Evolutionary conservation across 257 asterid species (phyloP), one percentile per base, ranked within the genome.

Genomic region (Thymus mandschuricus): DNA sequence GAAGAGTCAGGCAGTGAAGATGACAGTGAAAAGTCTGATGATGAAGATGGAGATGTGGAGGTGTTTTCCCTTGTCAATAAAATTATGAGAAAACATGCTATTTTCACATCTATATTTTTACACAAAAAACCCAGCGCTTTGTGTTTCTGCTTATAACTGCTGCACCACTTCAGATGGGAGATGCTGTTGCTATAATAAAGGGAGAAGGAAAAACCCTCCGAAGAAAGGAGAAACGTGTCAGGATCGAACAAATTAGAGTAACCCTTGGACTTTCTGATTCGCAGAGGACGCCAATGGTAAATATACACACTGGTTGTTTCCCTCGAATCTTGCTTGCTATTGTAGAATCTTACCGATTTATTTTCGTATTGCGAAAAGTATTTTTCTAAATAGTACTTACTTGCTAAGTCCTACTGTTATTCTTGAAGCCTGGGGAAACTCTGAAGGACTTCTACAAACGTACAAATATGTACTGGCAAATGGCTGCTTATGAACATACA

Each of bases 401-500:
- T 28, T 61, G 15, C 54, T 64, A n/a, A 59, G 71, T 72, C 58
- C 13, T 60, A 44, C 33, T 70, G 49, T 76, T 70, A 60, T 69
- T 56, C 63, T 31, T 68, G 63, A 49, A 94, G 99, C 96, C 97
- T 27, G 99, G 98, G 54, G 99, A 95, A 75, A 78, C 98, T 34
- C 77, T 95, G 64, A 89, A 84, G 86, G 98, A 95, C 81, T 95
- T 95, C 85, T 95, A 85, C 66, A 89, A 86, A 78, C 96, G 99
- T 50, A 95, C 99, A 52, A 87, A 92, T 79, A 81, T 84, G 92
- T 95, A 95, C 88, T 95, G 99, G 99, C 99, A 92, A 83, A 89
- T 95, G 98, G 99, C 99, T 66, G 99, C 99, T 48, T 86, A 89
- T 76, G 97, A 95, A 72, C 98, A 95, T 77, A 95, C 99, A 44